Evolutionary conservation across 495 filamentous ascomycete species (phyloP).

Genomic region (Tetracladium marchalianum): DNA sequence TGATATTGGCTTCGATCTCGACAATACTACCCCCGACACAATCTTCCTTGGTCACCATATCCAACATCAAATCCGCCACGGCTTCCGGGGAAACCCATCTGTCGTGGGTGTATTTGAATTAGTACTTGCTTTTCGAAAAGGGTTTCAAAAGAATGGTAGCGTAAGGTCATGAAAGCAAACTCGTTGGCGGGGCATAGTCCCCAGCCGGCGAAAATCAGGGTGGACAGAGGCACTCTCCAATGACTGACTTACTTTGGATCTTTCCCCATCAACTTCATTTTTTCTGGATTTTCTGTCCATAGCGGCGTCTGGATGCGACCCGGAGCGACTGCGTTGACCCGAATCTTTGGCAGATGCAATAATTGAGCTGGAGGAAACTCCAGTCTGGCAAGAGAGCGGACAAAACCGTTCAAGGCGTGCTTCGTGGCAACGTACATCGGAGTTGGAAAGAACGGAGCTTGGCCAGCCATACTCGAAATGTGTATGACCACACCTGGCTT

Average conservation of each 20-base stretch:
- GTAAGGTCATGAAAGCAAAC: too few relatives aligned
- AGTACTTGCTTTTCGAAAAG: too few relatives aligned
- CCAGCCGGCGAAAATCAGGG: conserved; percentile 16
- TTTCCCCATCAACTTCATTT: conserved; percentile 35
- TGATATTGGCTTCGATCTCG: conserved; percentile 45
- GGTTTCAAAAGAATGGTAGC: too few relatives aligned
- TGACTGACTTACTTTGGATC: not conserved
- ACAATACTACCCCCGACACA: conserved; percentile 38
- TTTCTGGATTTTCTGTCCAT: conserved; percentile 61
- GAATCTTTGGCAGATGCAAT: conserved; percentile 41
- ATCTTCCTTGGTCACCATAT: conserved; percentile 40
- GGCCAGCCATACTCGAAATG: conserved; percentile 55
- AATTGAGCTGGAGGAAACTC: conserved; percentile 26
- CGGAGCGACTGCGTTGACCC: conserved; percentile 57
- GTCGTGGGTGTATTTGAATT: conserved; percentile 21
- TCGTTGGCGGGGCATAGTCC: too few relatives aligned
- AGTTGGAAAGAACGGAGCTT: conserved; percentile 33
- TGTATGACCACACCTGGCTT: conserved; percentile 34
- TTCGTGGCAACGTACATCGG: conserved; percentile 56
- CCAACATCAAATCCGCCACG: conserved; percentile 55
- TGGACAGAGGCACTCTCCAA: too few relatives aligned
- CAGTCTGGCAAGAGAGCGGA: conserved; percentile 43
- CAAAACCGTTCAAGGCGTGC: conserved; percentile 47
- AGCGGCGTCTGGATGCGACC: conserved; percentile 58
- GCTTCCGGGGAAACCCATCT: conserved; percentile 55